These are phyloP conservation scores for Phytophthora palmivora DNA, from an alignment of 352 stramenopile genomes.

Conservation along the genomic window DNA sequence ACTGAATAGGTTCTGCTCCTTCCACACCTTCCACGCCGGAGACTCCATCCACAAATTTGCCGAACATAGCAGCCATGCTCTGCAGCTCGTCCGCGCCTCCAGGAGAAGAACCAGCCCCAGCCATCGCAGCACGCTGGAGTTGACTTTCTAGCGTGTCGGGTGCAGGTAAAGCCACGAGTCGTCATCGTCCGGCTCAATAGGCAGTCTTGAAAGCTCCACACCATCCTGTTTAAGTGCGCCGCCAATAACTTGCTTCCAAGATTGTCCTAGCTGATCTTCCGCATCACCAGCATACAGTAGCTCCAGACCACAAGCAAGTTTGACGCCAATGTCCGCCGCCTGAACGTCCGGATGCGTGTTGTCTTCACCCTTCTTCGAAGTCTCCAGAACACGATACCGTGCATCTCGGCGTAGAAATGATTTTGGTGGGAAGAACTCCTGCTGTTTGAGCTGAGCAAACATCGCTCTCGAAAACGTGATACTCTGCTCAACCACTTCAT, in stretches of 20 bases:
- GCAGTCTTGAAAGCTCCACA: slow-evolving; percentile 5
- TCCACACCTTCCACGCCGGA: slow-evolving; percentile 80
- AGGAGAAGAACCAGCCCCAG: slow-evolving; percentile 4
- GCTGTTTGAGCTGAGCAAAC: slow-evolving; percentile 85
- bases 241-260: slow-evolving; percentile 54
- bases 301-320: slow-evolving; percentile 80
- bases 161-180: slow-evolving; percentile 85
- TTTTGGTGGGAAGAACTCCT: slow-evolving; percentile 74
- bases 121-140: slow-evolving; percentile 45
- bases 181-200: slow-evolving; percentile 56
- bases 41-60: slow-evolving; percentile 67
- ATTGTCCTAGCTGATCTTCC: slow-evolving; percentile 50
- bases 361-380: slow-evolving; percentile 11
- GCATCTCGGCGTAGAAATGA: slow-evolving; percentile 46
- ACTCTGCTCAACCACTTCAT: slow-evolving; percentile 32
- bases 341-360: slow-evolving; percentile 28
- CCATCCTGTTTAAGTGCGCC: slow-evolving; percentile 18
- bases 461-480: slow-evolving; percentile 83
- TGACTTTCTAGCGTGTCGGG: slow-evolving; percentile 74
- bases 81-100: slow-evolving; percentile 72
- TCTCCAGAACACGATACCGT: slow-evolving; percentile 27
- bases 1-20: slow-evolving; percentile 55
- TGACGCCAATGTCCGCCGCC: slow-evolving; percentile 74
- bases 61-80: slow-evolving; percentile 78
- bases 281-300: slow-evolving; percentile 59